These are phyloP conservation scores for Phaeosphaeria sp. DNA, from an alignment of 2,329 filamentous ascomycete species.

Conservation along the genomic window DNA sequence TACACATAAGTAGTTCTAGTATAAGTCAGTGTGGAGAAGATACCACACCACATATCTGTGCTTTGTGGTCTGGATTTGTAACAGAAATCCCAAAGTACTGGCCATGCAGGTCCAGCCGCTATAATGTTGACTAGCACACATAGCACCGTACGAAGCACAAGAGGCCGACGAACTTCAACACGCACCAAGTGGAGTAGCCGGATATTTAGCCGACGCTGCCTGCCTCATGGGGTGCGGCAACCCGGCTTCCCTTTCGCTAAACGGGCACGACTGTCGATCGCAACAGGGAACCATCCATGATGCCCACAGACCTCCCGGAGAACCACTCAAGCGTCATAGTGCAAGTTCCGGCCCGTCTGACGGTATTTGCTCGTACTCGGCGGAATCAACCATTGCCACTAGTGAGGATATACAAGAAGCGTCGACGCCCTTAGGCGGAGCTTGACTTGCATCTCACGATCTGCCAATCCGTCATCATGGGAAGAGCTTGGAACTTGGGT, in stretches of 20 bases:
- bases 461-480: conserved; percentile 13
- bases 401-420: conserved; percentile 15
- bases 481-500: conserved; percentile 27
- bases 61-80: too few species aligned
- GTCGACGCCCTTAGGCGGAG: neutral
- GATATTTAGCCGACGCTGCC: conserved; percentile 7
- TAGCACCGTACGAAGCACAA: neutral
- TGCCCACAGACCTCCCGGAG: conserved; percentile 2
- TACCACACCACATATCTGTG: too few species aligned
- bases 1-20: neutral
- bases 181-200: neutral
- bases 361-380: conserved; percentile 1
- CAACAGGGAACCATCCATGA: conserved; percentile 2
- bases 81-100: neutral
- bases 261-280: conserved; percentile 11
- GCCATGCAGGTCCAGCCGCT: neutral
- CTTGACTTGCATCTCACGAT: neutral
- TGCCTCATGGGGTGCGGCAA: conserved; percentile 11
- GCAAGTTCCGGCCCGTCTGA: conserved; percentile 6
- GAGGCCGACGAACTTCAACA: neutral
- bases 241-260: conserved; percentile 2
- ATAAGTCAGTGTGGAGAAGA: neutral
- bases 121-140: neutral
- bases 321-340: conserved; percentile 2
- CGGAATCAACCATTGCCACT: conserved; percentile 6